Conservation (phyloP, 2,329 filamentous ascomycete species). For the Neonectria hederae region DNA sequence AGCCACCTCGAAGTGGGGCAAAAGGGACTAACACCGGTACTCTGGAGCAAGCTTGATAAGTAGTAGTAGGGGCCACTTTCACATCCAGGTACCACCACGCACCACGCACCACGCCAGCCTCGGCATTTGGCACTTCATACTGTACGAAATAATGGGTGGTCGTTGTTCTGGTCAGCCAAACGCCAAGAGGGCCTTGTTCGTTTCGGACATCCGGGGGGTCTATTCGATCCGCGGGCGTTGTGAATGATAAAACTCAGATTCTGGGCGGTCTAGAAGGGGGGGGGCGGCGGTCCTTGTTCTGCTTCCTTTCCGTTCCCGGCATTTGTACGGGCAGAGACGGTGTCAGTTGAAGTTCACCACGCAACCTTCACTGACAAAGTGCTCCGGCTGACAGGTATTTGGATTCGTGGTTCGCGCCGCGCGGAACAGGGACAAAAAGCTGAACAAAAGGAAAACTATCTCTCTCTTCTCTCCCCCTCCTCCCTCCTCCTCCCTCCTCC, state of each 20-base stretch:
- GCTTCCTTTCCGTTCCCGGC: neutral
- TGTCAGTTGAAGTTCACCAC: no score
- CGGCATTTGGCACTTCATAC: neutral
- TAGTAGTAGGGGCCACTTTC: neutral
- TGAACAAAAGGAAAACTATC: neutral
- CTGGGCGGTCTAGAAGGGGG: neutral
- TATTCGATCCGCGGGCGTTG: neutral
- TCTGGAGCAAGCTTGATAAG: neutral
- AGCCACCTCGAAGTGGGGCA: conserved; percentile 1
- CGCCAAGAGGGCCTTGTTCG: neutral
- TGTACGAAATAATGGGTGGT: no score
- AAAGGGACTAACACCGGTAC: neutral
- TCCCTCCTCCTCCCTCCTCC: neutral
- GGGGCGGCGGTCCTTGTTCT: neutral
- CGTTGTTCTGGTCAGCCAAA: no score
- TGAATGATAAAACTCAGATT: neutral
- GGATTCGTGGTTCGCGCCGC: neutral
- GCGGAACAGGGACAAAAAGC: neutral
- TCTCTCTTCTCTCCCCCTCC: neutral
- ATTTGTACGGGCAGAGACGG: no score
- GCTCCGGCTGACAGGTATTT: neutral
- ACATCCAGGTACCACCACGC: neutral
- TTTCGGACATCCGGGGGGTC: neutral
- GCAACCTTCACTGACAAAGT: no score
- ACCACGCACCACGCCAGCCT: neutral